Conservation (phyloP, 352 stramenopile genomes). For the Pythium diclinum region DNA sequence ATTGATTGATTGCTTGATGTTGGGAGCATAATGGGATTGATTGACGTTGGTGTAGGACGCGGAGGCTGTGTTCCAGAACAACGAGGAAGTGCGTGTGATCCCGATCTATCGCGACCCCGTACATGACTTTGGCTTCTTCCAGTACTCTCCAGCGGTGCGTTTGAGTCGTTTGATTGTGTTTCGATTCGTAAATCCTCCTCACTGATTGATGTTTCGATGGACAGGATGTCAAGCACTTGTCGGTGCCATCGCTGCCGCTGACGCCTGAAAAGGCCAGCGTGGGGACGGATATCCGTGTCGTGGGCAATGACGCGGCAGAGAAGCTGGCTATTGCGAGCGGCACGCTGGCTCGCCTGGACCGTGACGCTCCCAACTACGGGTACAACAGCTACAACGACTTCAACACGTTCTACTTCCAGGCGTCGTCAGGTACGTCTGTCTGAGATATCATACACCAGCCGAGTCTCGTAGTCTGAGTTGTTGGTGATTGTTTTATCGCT, state of each 20-base stretch:
- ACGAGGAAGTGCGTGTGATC: conserved; percentile 91
- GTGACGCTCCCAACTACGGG: conserved; percentile 86
- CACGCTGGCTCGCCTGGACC: conserved; percentile 89
- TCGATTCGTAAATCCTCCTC: too few species aligned
- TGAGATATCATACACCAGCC: too few species aligned
- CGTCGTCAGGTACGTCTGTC: conserved; percentile 54
- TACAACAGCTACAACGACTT: conserved; percentile 93
- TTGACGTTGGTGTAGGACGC: conserved; percentile 48
- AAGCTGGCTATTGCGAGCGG: conserved; percentile 91
- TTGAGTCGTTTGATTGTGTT: neutral
- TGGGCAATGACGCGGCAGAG: conserved; percentile 92
- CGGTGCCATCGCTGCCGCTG: conserved; percentile 73
- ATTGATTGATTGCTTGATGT: neutral
- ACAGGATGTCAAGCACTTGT: conserved; percentile 85
- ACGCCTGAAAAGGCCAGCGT: conserved; percentile 83
- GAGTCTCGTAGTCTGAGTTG: neutral
- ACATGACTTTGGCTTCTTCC: conserved; percentile 93
- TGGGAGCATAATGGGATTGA: neutral
- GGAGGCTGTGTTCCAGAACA: conserved; percentile 92
- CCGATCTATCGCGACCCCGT: conserved; percentile 92
- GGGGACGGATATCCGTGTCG: conserved; percentile 91
- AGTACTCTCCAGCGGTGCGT: conserved; percentile 80
- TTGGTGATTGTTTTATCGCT: conserved; percentile 5
- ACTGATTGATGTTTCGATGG: neutral
- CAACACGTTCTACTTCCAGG: conserved; percentile 93